Evolutionary conservation across 371 early-diverging fungal genomes (phyloP).

Genomic region (Blastocladiella emersonii): DNA sequence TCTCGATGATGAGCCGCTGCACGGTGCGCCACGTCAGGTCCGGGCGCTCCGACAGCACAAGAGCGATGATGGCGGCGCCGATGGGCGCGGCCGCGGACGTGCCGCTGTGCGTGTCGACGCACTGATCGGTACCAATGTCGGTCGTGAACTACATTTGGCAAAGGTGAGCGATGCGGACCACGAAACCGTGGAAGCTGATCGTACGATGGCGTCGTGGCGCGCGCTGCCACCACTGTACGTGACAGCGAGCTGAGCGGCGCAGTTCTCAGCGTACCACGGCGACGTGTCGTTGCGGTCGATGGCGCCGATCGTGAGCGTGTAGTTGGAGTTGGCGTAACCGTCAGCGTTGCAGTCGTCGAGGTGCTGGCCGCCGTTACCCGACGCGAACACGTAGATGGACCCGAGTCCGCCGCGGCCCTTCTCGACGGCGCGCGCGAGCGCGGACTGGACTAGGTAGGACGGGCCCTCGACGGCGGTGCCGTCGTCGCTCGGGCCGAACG

Average conservation of each 20-base stretch:
- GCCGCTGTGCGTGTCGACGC: constrained; percentile 73
- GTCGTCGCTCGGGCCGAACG: constrained; percentile 92
- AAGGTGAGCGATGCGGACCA: too few species aligned
- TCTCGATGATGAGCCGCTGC: constrained; percentile 64
- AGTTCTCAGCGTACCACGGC: constrained; percentile 79
- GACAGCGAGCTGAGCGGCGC: constrained; percentile 75
- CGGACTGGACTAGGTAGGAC: constrained; percentile 54
- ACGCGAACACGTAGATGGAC: constrained; percentile 83
- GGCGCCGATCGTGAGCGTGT: constrained; percentile 86
- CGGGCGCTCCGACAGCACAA: constrained; percentile 67
- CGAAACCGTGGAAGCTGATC: constrained; percentile 25
- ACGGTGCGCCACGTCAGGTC: constrained; percentile 88
- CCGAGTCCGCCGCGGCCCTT: constrained; percentile 79
- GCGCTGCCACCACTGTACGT: constrained; percentile 73
- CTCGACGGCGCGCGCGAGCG: constrained; percentile 63
- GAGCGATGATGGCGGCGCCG: constrained; percentile 83
- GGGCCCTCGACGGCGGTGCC: constrained; percentile 82
- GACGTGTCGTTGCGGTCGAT: constrained; percentile 56
- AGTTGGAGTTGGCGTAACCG: constrained; percentile 91
- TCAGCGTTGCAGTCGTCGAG: constrained; percentile 93
- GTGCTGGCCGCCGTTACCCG: constrained; percentile 75
- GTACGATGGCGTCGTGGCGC: constrained; percentile 16
- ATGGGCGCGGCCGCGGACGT: constrained; percentile 96
- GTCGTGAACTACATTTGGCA: constrained; percentile 78
- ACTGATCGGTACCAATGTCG: constrained; percentile 51